Base-by-base conservation (phyloP, 1,139 yeast genomes). In the Taiozyma sp. region DNA sequence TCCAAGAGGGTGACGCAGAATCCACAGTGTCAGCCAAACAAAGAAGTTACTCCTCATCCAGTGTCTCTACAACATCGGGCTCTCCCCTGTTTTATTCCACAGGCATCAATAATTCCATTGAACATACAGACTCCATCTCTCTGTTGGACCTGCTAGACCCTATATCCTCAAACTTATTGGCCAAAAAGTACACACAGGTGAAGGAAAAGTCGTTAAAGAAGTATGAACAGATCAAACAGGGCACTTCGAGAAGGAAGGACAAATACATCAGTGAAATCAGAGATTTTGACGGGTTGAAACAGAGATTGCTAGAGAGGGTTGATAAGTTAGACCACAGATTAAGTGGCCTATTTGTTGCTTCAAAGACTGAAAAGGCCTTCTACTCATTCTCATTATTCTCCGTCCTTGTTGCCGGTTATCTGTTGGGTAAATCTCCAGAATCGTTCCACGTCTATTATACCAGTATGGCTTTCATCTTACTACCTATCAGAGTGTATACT, bases 401-500 rank as follows among this genome's bases (percentile, higher is more conserved):
- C 50, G 79, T 93, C 14, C 89, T 93, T 45, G 68, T 80, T 39
- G 74, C 84, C 19, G 98, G 98, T 0, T 79, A 83, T 55, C 68
- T 90, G 12, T 83, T 92, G 61, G 98, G 97, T 8, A 78, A 79
- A 53, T 78, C 79, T 58, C 98, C 98, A 0, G 76, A 79, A 44
- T 80, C 78, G 66, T 86, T 92, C 67, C 98, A 91, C 58, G 68
- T 84, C 4, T 80, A 84, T 59, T 93, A 93, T 66, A 81, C 96
- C 0, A 70, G 70, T 0, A 70, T 89, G 50, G 78, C 86, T 55
- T 64, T 72, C 8, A 59, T 87, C 1, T 73, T 93, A 55, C 81
- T 92, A 84, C 98, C 99, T 0, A 83, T 92, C 47, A 73, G 99
- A 51, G 79, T 87, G 61, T 85, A 90, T 69, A 81, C 96, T 0